phyloP scores from a whole-genome alignment of 2,329 filamentous ascomycete species.

The Drechslerella dactyloides region DNA sequence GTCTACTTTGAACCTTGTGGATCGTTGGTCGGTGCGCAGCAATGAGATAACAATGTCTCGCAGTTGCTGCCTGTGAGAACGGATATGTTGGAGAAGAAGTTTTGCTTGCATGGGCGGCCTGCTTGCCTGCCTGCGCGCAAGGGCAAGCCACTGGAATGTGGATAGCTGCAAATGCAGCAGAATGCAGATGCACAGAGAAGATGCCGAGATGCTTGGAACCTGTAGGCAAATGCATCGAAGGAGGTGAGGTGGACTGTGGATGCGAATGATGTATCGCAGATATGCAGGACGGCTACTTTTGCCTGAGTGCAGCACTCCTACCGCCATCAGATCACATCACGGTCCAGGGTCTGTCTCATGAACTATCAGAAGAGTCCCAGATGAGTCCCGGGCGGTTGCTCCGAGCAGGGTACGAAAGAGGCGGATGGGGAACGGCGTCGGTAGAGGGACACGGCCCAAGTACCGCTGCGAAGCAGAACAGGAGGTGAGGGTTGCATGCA shows the following conservation, averaged over 20 bases:
- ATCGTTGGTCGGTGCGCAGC: too few species aligned
- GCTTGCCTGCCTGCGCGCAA: background rate
- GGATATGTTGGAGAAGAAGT: background rate
- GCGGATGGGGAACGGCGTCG: too few species aligned
- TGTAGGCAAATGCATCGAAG: too few species aligned
- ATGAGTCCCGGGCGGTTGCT: constrained; percentile 13
- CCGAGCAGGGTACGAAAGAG: background rate
- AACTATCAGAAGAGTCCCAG: background rate
- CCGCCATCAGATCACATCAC: constrained; percentile 12
- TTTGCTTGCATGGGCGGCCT: background rate
- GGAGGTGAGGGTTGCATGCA: background rate
- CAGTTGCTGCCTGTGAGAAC: background rate
- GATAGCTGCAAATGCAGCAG: background rate
- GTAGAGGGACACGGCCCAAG: background rate
- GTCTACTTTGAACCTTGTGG: too few species aligned
- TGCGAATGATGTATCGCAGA: too few species aligned
- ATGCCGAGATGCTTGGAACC: background rate
- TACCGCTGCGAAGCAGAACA: background rate
- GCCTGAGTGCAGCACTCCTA: constrained; percentile 35
- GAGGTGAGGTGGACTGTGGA: too few species aligned
- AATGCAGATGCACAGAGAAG: too few species aligned
- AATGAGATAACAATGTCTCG: background rate
- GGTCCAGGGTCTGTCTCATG: constrained; percentile 12
- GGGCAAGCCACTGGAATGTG: constrained; percentile 2
- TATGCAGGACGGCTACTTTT: constrained; percentile 43